Evolutionary conservation across 164 flowering plant genomes (phyloP).

Genomic region (Umbilicus rupestris): DNA sequence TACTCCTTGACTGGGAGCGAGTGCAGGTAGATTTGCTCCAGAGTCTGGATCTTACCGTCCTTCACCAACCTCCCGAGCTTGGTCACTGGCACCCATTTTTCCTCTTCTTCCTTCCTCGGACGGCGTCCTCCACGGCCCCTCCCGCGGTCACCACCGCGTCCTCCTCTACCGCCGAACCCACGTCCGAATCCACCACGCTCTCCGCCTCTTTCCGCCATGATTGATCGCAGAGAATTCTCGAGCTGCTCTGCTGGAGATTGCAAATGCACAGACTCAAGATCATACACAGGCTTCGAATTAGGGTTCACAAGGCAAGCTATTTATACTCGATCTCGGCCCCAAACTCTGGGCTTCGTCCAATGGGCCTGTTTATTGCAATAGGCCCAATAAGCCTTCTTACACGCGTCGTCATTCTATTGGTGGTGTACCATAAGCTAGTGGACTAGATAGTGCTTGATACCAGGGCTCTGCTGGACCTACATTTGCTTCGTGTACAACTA

Average conservation of each 20-base stretch:
- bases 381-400: too few species aligned
- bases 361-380: too few species aligned
- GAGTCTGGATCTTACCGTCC: conserved; percentile 36
- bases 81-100: conserved; percentile 78
- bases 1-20: conserved; percentile 66
- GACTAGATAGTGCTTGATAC: neutral
- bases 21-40: conserved; percentile 74
- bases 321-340: too few species aligned
- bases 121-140: conserved; percentile 41
- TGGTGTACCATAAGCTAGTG: neutral
- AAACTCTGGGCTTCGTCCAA: too few species aligned
- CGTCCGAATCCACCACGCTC: conserved; percentile 45
- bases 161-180: conserved; percentile 27
- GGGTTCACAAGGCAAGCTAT: too few species aligned
- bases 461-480: neutral
- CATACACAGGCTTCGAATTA: neutral
- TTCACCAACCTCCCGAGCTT: conserved; percentile 63
- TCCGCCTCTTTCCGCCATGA: conserved; percentile 63
- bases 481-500: neutral
- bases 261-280: neutral
- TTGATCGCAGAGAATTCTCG: too few species aligned
- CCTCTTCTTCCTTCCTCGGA: conserved; percentile 48
- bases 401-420: too few species aligned
- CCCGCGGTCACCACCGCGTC: conserved; percentile 37
- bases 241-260: neutral